Conservation (phyloP, 2,329 filamentous ascomycete genomes). For the Rhynchosporium agropyri region DNA sequence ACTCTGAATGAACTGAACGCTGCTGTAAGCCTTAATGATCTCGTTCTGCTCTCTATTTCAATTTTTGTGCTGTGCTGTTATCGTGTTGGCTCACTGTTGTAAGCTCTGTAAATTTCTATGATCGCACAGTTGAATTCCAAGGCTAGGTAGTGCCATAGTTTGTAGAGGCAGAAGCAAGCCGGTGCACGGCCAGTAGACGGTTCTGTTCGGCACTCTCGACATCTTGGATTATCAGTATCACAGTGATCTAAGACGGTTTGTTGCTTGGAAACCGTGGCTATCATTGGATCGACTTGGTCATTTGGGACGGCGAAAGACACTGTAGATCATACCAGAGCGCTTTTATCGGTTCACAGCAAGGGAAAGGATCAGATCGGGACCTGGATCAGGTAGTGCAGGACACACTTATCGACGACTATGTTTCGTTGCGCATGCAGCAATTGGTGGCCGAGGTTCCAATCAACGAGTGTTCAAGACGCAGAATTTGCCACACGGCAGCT, state of each 20-base stretch:
- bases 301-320: background rate
- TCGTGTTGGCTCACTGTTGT: constrained; percentile 12
- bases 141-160: constrained; percentile 15
- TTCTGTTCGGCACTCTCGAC: background rate
- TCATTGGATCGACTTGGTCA: background rate
- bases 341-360: constrained; percentile 2
- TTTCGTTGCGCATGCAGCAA: too few species aligned
- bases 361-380: background rate
- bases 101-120: background rate
- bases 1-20: constrained; percentile 1
- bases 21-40: background rate
- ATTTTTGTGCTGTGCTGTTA: constrained; percentile 18
- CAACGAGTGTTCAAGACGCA: background rate
- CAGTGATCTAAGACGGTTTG: too few species aligned
- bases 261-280: background rate
- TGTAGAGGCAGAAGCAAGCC: background rate
- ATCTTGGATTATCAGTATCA: too few species aligned
- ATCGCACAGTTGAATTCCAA: background rate
- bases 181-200: constrained; percentile 7
- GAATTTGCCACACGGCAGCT: background rate
- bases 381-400: constrained; percentile 10
- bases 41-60: background rate
- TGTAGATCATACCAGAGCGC: constrained; percentile 7
- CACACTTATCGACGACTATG: background rate
- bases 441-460: background rate